phyloP scores from a whole-genome alignment of 768 basidiomycete genomes.

The Termitomyces sp. region DNA sequence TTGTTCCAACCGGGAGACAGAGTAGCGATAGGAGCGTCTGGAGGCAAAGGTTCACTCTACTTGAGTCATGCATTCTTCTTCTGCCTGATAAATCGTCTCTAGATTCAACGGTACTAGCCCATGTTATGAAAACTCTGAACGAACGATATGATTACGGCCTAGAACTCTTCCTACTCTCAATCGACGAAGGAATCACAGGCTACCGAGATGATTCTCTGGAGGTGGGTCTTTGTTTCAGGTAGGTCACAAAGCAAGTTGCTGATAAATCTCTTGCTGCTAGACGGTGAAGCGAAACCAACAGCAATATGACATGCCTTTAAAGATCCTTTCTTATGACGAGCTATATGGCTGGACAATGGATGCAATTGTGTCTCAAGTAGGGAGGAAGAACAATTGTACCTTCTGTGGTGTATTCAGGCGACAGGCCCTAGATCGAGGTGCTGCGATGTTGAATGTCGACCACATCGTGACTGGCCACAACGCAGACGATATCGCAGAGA shows the following conservation, averaged over 20 bases:
- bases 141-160: constrained; percentile 92
- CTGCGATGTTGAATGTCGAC: constrained; percentile 82
- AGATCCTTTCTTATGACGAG: constrained; percentile 94
- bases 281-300: constrained; percentile 96
- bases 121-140: constrained; percentile 95
- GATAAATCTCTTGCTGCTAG: constrained; percentile 37
- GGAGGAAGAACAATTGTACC: constrained; percentile 97
- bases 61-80: not conserved
- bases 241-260: not conserved
- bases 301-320: constrained; percentile 93
- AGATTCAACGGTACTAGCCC: constrained; percentile 98
- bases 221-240: constrained; percentile 34
- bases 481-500: constrained; percentile 98
- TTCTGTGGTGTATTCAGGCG: constrained; percentile 98
- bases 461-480: constrained; percentile 99
- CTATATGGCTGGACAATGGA: constrained; percentile 99
- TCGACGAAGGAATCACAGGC: constrained; percentile 98
- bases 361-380: constrained; percentile 88
- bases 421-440: constrained; percentile 95
- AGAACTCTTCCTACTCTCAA: constrained; percentile 88
- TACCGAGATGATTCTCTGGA: constrained; percentile 97
- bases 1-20: constrained; percentile 88
- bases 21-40: constrained; percentile 97
- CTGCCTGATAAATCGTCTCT: not conserved
- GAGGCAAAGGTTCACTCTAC: constrained; percentile 80